phyloP scores from a whole-genome alignment of 2,329 filamentous ascomycete genomes.

The Purpureocillium lavendulum region DNA sequence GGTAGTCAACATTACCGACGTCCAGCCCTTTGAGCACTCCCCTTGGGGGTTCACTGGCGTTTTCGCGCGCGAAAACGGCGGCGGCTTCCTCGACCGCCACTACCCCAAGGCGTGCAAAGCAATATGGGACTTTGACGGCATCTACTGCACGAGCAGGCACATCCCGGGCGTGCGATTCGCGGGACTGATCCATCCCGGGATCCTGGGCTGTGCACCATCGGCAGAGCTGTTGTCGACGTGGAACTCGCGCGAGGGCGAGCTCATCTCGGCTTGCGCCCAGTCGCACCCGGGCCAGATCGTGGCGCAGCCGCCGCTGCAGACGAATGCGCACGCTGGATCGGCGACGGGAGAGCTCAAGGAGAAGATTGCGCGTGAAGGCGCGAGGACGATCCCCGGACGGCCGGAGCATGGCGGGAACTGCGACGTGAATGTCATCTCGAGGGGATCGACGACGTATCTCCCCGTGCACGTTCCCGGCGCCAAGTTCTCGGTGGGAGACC shows the following conservation, averaged over 20 bases:
- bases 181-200: slow-evolving; percentile 85
- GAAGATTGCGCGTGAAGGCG: slow-evolving; percentile 69
- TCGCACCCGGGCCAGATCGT: slow-evolving; percentile 60
- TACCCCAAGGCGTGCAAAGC: slow-evolving; percentile 71
- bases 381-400: slow-evolving; percentile 74
- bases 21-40: slow-evolving; percentile 76
- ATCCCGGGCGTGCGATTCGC: slow-evolving; percentile 82
- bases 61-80: slow-evolving; percentile 74
- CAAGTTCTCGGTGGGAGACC: slow-evolving; percentile 83
- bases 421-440: slow-evolving; percentile 79
- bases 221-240: slow-evolving; percentile 68
- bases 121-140: slow-evolving; percentile 50
- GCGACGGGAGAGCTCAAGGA: slow-evolving; percentile 49
- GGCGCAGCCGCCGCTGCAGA: slow-evolving; percentile 65
- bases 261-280: slow-evolving; percentile 52
- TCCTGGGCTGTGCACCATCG: slow-evolving; percentile 82
- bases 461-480: slow-evolving; percentile 81
- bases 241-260: slow-evolving; percentile 75
- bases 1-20: slow-evolving; percentile 84
- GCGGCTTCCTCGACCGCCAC: slow-evolving; percentile 79
- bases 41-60: slow-evolving; percentile 89
- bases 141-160: slow-evolving; percentile 74
- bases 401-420: slow-evolving; percentile 88
- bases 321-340: slow-evolving; percentile 65
- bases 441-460: slow-evolving; percentile 76